A percentile compares a stretch with the other conserved stretches of the same genome.
Evolutionary conservation across 768 basidiomycete species (phyloP).

Genomic region (Lactarius psammicola): DNA sequence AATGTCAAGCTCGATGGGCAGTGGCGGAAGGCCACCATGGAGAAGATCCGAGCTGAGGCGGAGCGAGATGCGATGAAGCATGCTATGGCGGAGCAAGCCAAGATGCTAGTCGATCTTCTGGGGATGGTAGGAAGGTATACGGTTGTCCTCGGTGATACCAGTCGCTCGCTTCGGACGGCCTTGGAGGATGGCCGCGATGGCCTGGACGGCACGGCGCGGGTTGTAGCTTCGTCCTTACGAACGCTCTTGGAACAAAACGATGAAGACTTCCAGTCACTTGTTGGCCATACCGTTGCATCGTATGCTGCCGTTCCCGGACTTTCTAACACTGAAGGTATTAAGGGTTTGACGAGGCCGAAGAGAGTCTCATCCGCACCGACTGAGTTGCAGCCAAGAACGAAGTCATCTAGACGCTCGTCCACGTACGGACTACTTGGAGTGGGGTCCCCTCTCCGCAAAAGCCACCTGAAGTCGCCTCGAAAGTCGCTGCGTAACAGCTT

Average conservation of each 20-base stretch:
- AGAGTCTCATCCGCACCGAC: conserved; percentile 50
- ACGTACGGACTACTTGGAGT: conserved; percentile 41
- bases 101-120: conserved; percentile 65
- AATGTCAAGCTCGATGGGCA: conserved; percentile 69
- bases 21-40: conserved; percentile 68
- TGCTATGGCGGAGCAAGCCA: conserved; percentile 62
- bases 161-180: conserved; percentile 43
- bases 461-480: conserved; percentile 39
- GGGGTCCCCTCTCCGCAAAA: conserved; percentile 45
- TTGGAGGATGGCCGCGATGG: conserved; percentile 41
- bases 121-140: conserved; percentile 82
- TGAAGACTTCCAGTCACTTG: conserved; percentile 59
- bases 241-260: conserved; percentile 66
- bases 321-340: conserved; percentile 47
- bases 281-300: conserved; percentile 64
- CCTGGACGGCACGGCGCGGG: conserved; percentile 41
- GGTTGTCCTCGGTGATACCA: conserved; percentile 62
- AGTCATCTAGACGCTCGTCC: conserved; percentile 44
- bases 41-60: conserved; percentile 60
- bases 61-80: conserved; percentile 62
- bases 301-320: conserved; percentile 45
- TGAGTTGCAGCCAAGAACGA: conserved; percentile 40
- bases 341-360: conserved; percentile 47
- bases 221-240: conserved; percentile 51
- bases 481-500: conserved; percentile 42